phyloP scores from a whole-genome alignment of 306 rosid genomes.

The Sindora glabra region DNA sequence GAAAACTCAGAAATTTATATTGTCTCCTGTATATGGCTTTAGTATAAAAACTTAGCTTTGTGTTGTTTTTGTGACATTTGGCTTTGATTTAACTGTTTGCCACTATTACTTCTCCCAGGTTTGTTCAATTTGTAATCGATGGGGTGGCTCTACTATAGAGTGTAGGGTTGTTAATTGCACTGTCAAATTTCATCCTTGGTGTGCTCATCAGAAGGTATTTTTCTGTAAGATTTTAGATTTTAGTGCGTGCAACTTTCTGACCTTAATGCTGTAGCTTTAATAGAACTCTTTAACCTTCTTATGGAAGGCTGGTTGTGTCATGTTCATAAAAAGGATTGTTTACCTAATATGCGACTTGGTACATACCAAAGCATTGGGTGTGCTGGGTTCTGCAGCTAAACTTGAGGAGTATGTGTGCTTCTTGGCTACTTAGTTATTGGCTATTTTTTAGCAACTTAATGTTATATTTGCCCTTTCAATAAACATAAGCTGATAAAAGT shows the following conservation, averaged over 20 bases:
- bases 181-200: constrained; percentile 67
- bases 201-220: constrained; percentile 65
- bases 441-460: background rate
- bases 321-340: background rate
- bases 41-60: no score
- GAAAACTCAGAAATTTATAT: background rate
- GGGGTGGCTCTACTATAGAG: constrained; percentile 54
- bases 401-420: background rate
- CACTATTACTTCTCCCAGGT: constrained; percentile 25
- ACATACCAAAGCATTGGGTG: background rate
- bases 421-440: background rate
- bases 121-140: constrained; percentile 49
- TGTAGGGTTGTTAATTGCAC: constrained; percentile 51
- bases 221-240: background rate
- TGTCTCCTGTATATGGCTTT: background rate
- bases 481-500: background rate
- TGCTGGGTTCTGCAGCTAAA: background rate
- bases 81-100: background rate
- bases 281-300: background rate
- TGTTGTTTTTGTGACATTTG: background rate
- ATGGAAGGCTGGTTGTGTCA: background rate
- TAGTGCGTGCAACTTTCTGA: constrained; percentile 5
- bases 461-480: background rate
- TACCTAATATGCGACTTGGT: no score
- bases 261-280: background rate